Conservation (phyloP, 805 yeast species). For the Yamadazyma paraphyllophila region DNA sequence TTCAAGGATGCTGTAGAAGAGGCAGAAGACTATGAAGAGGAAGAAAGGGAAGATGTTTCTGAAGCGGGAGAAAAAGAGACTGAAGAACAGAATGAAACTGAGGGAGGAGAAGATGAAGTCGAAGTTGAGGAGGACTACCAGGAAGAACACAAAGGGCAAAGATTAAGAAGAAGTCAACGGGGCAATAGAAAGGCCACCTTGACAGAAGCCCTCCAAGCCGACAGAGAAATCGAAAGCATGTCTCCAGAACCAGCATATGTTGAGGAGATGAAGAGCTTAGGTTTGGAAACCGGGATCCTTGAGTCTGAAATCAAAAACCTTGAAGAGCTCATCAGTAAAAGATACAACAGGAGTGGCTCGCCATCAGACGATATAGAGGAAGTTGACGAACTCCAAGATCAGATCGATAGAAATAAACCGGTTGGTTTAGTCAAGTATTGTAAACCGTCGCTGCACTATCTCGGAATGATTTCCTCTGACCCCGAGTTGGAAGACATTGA, state of each 20-base stretch:
- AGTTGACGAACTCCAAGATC: slow-evolving; percentile 11
- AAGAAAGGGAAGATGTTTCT: too few relatives aligned
- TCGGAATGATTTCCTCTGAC: slow-evolving; percentile 55
- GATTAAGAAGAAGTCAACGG: too few relatives aligned
- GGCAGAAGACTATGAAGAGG: not conserved
- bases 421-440: slow-evolving; percentile 49
- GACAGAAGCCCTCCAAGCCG: not conserved
- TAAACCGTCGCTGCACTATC: slow-evolving; percentile 58
- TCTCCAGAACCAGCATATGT: not conserved
- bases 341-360: not conserved
- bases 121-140: too few relatives aligned
- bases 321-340: slow-evolving; percentile 1
- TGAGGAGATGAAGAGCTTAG: slow-evolving; percentile 3
- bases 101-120: not conserved
- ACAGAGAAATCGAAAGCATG: not conserved
- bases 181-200: not conserved
- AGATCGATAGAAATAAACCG: slow-evolving; percentile 31
- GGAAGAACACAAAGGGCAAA: too few relatives aligned
- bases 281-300: slow-evolving; percentile 7
- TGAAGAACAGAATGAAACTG: not conserved
- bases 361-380: not conserved
- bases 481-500: slow-evolving; percentile 62
- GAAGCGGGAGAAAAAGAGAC: too few relatives aligned
- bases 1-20: not conserved
- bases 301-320: not conserved